Conservation (phyloP, 2,329 filamentous ascomycete species). For the Sclerotinia glacialis region DNA sequence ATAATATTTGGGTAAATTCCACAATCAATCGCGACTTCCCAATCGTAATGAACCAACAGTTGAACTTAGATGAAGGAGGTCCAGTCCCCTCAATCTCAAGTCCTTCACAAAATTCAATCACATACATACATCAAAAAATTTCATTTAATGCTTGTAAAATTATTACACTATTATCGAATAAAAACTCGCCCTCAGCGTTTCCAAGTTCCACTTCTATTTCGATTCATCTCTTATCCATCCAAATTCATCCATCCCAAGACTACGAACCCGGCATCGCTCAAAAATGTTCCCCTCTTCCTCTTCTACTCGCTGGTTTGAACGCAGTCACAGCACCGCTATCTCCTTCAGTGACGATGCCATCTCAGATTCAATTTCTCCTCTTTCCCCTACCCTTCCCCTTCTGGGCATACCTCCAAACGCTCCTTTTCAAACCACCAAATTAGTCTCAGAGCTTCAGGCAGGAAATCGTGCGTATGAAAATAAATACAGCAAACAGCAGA, state of each 20-base stretch:
- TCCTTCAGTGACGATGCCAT: not conserved
- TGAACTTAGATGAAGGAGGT: not conserved
- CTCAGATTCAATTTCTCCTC: not conserved
- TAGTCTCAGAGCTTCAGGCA: fast-evolving
- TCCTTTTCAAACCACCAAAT: no score
- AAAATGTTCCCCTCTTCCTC: not conserved
- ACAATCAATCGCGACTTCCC: not conserved
- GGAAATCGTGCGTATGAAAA: no score
- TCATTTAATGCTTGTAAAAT: not conserved
- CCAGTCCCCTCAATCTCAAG: not conserved
- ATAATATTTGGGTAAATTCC: no score
- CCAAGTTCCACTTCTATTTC: not conserved
- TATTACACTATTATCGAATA: not conserved
- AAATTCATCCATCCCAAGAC: no score
- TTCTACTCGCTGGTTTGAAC: not conserved
- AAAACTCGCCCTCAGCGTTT: not conserved
- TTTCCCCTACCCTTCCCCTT: not conserved
- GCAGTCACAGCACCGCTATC: not conserved
- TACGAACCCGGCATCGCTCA: not conserved
- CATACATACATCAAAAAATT: not conserved
- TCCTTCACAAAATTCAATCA: not conserved
- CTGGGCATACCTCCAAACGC: not conserved
- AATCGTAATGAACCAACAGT: not conserved
- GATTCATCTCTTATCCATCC: not conserved
- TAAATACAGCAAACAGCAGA: constrained; percentile 1